Percentiles rank a stretch among this genome's conserved stretches.
Conservation (phyloP, 208 protist genomes). For the Naegleria lovaniensis region DNA sequence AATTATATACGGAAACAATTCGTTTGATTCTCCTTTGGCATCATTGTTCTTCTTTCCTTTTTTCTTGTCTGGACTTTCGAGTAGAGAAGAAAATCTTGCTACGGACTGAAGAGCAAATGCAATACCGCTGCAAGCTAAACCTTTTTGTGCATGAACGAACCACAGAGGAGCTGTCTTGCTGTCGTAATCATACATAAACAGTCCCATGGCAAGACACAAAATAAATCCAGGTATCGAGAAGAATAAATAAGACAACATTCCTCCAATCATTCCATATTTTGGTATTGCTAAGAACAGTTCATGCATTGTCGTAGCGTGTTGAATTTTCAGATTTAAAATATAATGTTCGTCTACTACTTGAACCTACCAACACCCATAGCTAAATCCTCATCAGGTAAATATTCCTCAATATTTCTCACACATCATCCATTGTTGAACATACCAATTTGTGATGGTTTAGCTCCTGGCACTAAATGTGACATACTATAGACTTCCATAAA, state of each 20-base stretch:
- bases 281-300: too few species aligned
- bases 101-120: neutral
- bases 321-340: too few species aligned
- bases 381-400: neutral
- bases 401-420: neutral
- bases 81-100: neutral
- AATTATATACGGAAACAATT: neutral
- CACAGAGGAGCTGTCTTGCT: neutral
- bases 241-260: neutral
- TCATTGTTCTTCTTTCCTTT: neutral
- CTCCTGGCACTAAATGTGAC: neutral
- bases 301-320: too few species aligned
- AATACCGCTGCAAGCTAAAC: neutral
- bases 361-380: too few species aligned
- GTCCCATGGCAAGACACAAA: neutral
- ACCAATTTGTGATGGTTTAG: neutral
- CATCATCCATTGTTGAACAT: neutral
- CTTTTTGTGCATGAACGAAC: neutral
- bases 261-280: neutral
- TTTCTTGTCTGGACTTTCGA: neutral
- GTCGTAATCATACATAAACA: neutral
- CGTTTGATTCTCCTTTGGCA: neutral
- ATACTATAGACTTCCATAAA: neutral
- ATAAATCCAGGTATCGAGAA: neutral
- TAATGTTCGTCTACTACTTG: too few species aligned